Evolutionary conservation across 2,329 filamentous ascomycete species (phyloP).

Genomic region (Claviceps spartinae): DNA sequence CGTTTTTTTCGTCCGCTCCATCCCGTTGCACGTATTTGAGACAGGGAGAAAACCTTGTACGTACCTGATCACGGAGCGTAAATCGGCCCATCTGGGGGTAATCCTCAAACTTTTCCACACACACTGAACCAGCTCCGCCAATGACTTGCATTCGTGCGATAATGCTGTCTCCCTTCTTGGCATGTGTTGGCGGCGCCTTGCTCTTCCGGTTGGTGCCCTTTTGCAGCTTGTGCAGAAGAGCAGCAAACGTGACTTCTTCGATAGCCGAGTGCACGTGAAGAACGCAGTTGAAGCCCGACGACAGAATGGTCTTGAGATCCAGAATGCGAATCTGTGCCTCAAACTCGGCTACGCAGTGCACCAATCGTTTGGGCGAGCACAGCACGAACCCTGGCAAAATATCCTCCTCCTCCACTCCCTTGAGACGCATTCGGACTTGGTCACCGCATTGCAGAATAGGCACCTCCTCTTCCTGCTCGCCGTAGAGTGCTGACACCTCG

Average conservation of each 20-base stretch:
- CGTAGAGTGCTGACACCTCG: conserved; percentile 74
- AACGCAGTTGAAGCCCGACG: conserved; percentile 94
- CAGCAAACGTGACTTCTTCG: conserved; percentile 87
- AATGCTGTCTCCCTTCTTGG: conserved; percentile 67
- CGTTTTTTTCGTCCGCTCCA: background rate
- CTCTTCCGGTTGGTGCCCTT: conserved; percentile 89
- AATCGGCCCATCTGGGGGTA: conserved; percentile 90
- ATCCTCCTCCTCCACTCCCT: conserved; percentile 95
- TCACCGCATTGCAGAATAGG: conserved; percentile 75
- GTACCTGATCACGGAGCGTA: conserved; percentile 75
- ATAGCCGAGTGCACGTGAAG: conserved; percentile 95
- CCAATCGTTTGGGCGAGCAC: conserved; percentile 84
- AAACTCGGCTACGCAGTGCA: conserved; percentile 79
- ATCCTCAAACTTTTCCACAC: conserved; percentile 89
- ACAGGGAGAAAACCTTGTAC: conserved; percentile 9
- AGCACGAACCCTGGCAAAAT: conserved; percentile 91
- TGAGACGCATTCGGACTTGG: conserved; percentile 81
- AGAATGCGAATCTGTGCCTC: conserved; percentile 95
- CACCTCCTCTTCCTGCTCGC: conserved; percentile 92
- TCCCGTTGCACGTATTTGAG: too few relatives aligned
- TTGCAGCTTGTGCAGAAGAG: conserved; percentile 84
- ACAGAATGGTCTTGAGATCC: conserved; percentile 86
- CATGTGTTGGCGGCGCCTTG: conserved; percentile 85
- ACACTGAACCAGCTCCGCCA: conserved; percentile 73
- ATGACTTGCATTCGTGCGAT: conserved; percentile 85